Conservation (phyloP, 225 moss, liverwort and hornwort species). For the Thuidium tamariscinum region DNA sequence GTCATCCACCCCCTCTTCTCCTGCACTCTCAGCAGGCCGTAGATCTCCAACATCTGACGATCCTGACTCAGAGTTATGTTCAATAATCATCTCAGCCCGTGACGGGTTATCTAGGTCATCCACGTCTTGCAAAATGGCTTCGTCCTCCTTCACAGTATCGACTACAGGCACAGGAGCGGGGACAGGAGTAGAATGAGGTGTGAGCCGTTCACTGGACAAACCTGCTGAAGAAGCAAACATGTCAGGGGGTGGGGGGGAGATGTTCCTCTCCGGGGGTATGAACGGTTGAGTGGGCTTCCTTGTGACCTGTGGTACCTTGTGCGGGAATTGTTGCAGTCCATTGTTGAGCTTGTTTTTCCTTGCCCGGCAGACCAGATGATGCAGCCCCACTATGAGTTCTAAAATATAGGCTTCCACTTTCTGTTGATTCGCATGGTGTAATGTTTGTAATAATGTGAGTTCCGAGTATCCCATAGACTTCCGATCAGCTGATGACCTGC, state of each 20-base stretch:
- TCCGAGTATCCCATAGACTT: constrained; percentile 47
- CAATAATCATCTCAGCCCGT: background rate
- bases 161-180: background rate
- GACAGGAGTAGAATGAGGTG: background rate
- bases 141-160: constrained; percentile 18
- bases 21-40: background rate
- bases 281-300: constrained; percentile 7
- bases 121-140: constrained; percentile 10
- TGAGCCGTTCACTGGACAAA: background rate
- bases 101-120: background rate
- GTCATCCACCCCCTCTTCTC: background rate
- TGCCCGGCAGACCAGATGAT: constrained; percentile 49
- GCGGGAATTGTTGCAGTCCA: constrained; percentile 5
- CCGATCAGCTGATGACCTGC: constrained; percentile 46
- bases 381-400: constrained; percentile 62
- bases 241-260: constrained; percentile 26
- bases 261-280: constrained; percentile 26
- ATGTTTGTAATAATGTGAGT: constrained; percentile 53
- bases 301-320: constrained; percentile 10
- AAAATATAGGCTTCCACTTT: constrained; percentile 54
- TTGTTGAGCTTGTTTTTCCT: constrained; percentile 29
- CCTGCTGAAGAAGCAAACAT: constrained; percentile 13
- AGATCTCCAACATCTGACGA: background rate
- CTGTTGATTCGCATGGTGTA: constrained; percentile 63
- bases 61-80: background rate